A percentile compares a stretch with the other conserved stretches of the same genome.
Conservation (phyloP, 1,284 basidiomycete genomes). For the Ustilago xerochloae region DNA sequence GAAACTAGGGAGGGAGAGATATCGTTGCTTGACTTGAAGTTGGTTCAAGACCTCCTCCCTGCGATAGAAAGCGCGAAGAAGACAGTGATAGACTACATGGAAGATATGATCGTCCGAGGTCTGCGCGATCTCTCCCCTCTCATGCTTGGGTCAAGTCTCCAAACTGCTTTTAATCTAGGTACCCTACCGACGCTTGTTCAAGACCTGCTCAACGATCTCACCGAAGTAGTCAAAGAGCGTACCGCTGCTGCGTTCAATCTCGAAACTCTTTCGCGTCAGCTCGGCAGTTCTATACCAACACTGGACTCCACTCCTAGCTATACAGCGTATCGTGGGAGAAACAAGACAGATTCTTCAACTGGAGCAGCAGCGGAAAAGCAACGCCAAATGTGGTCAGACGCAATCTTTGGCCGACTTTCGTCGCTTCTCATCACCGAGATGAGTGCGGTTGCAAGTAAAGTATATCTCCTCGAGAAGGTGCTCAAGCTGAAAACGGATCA, state of each 20-base stretch:
- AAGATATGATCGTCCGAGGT: slow-evolving; percentile 59
- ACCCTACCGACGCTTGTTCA: slow-evolving; percentile 85
- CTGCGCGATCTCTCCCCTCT: slow-evolving; percentile 67
- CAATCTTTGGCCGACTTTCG: slow-evolving; percentile 85
- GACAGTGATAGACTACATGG: slow-evolving; percentile 56
- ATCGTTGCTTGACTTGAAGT: slow-evolving; percentile 29
- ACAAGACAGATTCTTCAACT: slow-evolving; percentile 75
- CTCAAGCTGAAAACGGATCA: slow-evolving; percentile 78
- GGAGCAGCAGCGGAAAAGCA: slow-evolving; percentile 78
- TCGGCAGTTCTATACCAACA: slow-evolving; percentile 67
- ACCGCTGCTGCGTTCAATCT: slow-evolving; percentile 87
- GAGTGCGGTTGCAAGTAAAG: slow-evolving; percentile 78
- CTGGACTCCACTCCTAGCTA: slow-evolving; percentile 11
- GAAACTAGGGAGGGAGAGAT: slow-evolving; percentile 52
- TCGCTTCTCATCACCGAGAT: slow-evolving; percentile 83
- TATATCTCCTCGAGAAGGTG: slow-evolving; percentile 94
- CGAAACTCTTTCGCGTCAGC: slow-evolving; percentile 83
- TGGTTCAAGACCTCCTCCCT: slow-evolving; percentile 41
- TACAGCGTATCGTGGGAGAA: slow-evolving; percentile 66
- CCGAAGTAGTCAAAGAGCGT: slow-evolving; percentile 80
- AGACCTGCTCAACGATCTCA: slow-evolving; percentile 81
- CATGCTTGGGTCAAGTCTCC: slow-evolving; percentile 86
- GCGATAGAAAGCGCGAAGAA: slow-evolving; percentile 38
- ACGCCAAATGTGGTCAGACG: slow-evolving; percentile 75
- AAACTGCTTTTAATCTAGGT: slow-evolving; percentile 91